phyloP scores from a whole-genome alignment of 2,329 filamentous ascomycete genomes.

The Coccinonectria pachysandricola region DNA sequence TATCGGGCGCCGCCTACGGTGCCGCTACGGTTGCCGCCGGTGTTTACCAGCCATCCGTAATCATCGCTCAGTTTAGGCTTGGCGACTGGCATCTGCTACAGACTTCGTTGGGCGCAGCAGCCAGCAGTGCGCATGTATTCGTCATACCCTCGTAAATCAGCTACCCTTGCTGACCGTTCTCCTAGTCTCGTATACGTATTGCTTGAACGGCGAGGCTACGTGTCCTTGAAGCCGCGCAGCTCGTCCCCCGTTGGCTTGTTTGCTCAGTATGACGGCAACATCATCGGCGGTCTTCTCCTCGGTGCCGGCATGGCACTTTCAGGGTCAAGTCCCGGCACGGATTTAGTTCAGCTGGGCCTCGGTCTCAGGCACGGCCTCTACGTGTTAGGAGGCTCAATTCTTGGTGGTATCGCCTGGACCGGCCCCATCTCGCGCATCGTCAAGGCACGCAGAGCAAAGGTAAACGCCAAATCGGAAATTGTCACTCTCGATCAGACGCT shows the following conservation, averaged over 20 bases:
- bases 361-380: constrained; percentile 41
- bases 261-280: constrained; percentile 50
- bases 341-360: constrained; percentile 49
- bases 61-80: constrained; percentile 50
- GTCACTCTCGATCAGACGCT: constrained; percentile 30
- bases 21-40: constrained; percentile 50
- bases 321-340: constrained; percentile 55
- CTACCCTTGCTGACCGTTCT: not conserved
- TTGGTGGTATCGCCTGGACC: constrained; percentile 45
- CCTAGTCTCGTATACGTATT: constrained; percentile 34
- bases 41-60: constrained; percentile 48
- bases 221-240: constrained; percentile 35
- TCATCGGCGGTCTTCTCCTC: constrained; percentile 51
- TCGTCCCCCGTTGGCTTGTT: constrained; percentile 44
- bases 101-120: constrained; percentile 52
- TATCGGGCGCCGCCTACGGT: constrained; percentile 50
- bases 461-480: constrained; percentile 16
- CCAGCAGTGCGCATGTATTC: constrained; percentile 47
- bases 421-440: constrained; percentile 30
- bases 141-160: too few species aligned
- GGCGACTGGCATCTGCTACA: constrained; percentile 57
- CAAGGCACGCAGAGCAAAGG: constrained; percentile 17
- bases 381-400: constrained; percentile 41
- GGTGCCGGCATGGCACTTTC: constrained; percentile 58
- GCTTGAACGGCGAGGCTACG: constrained; percentile 32